A percentile compares a stretch with the other conserved stretches of the same genome.
Conservation (phyloP, 805 yeast species). For the Clavispora fructus region DNA sequence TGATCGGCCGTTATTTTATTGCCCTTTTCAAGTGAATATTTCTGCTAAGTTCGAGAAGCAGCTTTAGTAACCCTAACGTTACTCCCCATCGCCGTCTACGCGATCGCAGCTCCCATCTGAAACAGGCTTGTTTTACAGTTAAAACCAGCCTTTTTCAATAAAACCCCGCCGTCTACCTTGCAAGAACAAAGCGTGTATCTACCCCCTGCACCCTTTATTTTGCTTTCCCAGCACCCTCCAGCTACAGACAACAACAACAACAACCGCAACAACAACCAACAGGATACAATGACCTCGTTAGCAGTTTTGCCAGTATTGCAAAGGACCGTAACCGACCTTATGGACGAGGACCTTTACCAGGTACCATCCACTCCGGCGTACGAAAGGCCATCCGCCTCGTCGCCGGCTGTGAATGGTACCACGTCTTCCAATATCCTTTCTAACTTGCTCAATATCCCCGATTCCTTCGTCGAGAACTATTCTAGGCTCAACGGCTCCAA, state of each 20-base stretch:
- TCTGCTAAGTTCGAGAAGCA: not conserved
- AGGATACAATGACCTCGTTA: slow-evolving; percentile 39
- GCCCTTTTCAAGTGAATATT: not conserved
- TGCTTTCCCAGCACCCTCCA: not conserved
- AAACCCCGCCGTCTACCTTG: not conserved
- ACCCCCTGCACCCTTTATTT: not conserved
- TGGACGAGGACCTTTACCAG: slow-evolving; percentile 56
- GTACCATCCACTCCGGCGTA: not conserved
- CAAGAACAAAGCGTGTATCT: not conserved
- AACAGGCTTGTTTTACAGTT: not conserved
- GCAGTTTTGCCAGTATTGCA: slow-evolving; percentile 47
- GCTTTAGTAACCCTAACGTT: not conserved
- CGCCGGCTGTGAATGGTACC: slow-evolving; percentile 8
- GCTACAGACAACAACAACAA: not conserved
- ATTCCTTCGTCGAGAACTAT: slow-evolving; percentile 23
- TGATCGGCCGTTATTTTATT: not conserved
- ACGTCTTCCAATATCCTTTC: slow-evolving; percentile 19
- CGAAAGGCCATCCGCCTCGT: slow-evolving; percentile 1
- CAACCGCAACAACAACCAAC: not conserved
- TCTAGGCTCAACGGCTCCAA: slow-evolving; percentile 12
- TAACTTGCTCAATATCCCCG: slow-evolving; percentile 28
- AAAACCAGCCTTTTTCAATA: not conserved
- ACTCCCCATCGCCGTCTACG: not conserved
- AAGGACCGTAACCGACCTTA: slow-evolving; percentile 51
- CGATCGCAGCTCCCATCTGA: not conserved